These are phyloP conservation scores for Binderoboletus segoi DNA, from an alignment of 1,284 basidiomycete genomes.

Conservation along the genomic window DNA sequence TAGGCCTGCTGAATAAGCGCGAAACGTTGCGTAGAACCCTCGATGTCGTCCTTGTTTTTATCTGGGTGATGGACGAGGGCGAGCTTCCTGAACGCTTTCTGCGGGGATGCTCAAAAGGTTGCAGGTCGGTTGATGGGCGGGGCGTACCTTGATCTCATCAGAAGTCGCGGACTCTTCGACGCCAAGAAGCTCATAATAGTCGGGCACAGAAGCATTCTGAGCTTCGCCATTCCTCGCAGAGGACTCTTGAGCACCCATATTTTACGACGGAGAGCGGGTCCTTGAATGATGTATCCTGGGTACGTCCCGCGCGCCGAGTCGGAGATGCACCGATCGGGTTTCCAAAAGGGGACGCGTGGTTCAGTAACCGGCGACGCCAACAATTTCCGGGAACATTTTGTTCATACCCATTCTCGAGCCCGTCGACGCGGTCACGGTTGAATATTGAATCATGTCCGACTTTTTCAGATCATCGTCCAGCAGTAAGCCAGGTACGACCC, in stretches of 20 bases:
- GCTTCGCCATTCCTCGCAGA: constrained; percentile 41
- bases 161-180: constrained; percentile 78
- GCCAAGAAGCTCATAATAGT: constrained; percentile 83
- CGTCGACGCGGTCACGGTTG: not conserved
- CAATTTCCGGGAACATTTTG: not conserved
- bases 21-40: constrained; percentile 88
- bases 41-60: constrained; percentile 82
- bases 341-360: constrained; percentile 19
- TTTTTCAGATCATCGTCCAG: constrained; percentile 46
- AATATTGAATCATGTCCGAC: constrained; percentile 48
- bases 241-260: constrained; percentile 75
- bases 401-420: not conserved
- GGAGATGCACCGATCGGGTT: not conserved
- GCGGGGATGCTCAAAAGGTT: constrained; percentile 3
- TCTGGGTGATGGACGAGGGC: constrained; percentile 90
- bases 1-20: constrained; percentile 92
- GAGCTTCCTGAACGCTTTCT: constrained; percentile 83
- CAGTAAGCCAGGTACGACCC: constrained; percentile 37
- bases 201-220: constrained; percentile 39
- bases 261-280: not conserved
- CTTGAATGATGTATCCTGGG: too few relatives aligned
- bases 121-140: not conserved
- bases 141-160: constrained; percentile 85
- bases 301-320: too few relatives aligned
- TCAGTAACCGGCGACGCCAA: not conserved